Conservation (phyloP, 176 grass and related monocot species). For the Neostapfia colusana region DNA sequence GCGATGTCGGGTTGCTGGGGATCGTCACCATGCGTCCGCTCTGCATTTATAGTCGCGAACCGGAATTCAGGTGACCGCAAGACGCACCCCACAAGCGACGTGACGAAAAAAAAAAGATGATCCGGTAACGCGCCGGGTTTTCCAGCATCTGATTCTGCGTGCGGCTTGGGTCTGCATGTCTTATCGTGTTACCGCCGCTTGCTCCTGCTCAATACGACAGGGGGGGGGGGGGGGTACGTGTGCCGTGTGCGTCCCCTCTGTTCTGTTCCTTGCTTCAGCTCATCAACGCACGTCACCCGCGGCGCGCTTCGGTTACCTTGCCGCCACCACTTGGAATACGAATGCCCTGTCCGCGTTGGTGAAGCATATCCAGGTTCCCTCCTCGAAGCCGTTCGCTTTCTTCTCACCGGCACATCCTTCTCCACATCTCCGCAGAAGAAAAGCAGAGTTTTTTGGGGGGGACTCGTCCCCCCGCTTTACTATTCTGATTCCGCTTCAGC, state of each 20-base stretch:
- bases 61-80: background rate
- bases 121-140: background rate
- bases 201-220: too few relatives aligned
- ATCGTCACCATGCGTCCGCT: background rate
- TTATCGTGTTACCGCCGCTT: background rate
- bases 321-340: constrained; percentile 20
- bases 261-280: constrained; percentile 3
- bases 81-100: background rate
- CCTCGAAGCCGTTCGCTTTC: background rate
- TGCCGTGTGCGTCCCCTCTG: background rate
- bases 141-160: constrained; percentile 30
- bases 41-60: constrained; percentile 2
- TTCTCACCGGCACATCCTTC: background rate
- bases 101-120: background rate
- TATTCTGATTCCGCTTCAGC: background rate
- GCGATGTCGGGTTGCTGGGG: background rate
- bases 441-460: background rate
- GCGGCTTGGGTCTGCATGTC: background rate
- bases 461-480: background rate
- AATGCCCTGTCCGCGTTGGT: background rate
- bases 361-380: background rate
- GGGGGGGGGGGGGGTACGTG: background rate
- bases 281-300: background rate
- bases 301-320: background rate
- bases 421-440: background rate